Base-by-base conservation (phyloP, 2,329 filamentous ascomycete genomes). In the Sclerotinia nivalis region DNA sequence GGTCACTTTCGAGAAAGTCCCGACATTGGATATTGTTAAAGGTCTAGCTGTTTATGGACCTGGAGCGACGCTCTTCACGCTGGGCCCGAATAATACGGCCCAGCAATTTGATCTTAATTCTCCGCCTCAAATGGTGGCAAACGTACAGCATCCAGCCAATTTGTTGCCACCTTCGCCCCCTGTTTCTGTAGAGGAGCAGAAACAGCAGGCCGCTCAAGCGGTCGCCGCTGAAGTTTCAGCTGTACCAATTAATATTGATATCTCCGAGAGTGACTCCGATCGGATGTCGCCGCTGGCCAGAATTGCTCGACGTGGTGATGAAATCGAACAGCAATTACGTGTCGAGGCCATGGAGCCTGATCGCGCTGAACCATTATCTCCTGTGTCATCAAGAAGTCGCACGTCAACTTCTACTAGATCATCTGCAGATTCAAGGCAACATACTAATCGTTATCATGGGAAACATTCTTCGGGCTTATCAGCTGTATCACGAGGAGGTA, bases 21-120 rank as follows among this genome's bases (percentile, higher is more conserved):
- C 94, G 8, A 97, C 93, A 1, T 85, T 94, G 9, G 90, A 96
- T 50, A 89, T 91, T 74, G 87, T 97, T 70, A 87, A 88, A 72
- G 95, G 93, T 22, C 86, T 99, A 56, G 91, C 94, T 58, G 91
- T 94, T 71, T 97, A 96, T 79, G 96, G 95, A 1, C 91, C 94
- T 0, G 93, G 91, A 9, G 95, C 95, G n/a, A 92, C 88, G 9
- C 85, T 99, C 34, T 99, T 99, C 81, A 97, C 95, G 0, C 83
- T 98, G 25, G 93, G 94, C 1, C 89, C 90, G 54, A 93, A 95
- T 75, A 90, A 95, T 77, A 96, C 93, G 4, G 91, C 97, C 3
- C 95, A 98, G 80, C 96, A 99, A 79, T 98, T 97, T 78, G 94
- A 98, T 78, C 85, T 98, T 56, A 97, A 96, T 76, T 92, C 92